phyloP scores from a whole-genome alignment of 1,139 yeast genomes.

The Arxiozyma bovina region DNA sequence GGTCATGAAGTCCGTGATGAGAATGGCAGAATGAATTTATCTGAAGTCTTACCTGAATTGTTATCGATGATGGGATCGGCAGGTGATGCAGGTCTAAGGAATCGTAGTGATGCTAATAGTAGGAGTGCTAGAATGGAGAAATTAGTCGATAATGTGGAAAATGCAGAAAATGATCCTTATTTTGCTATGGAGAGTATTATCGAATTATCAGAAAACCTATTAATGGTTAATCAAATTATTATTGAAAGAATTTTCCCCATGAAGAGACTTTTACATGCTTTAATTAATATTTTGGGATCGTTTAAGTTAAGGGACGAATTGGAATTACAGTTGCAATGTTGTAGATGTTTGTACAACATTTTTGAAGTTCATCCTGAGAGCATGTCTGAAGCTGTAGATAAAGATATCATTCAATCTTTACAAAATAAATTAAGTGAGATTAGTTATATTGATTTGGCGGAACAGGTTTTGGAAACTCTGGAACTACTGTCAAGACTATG shows the following conservation, averaged over 20 bases:
- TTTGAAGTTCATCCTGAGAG: conserved; percentile 69
- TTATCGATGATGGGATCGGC: conserved; percentile 35
- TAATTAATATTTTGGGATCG: conserved; percentile 53
- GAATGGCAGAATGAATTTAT: conserved; percentile 6
- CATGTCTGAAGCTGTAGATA: conserved; percentile 54
- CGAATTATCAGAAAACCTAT: conserved; percentile 51
- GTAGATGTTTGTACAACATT: conserved; percentile 76
- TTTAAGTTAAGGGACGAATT: conserved; percentile 54
- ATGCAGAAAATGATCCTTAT: conserved; percentile 38
- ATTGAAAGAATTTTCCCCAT: conserved; percentile 63
- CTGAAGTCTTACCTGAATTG: conserved; percentile 33
- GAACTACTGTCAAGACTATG: conserved; percentile 57
- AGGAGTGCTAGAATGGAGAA: conserved; percentile 17
- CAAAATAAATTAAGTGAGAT: conserved; percentile 65
- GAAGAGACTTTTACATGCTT: conserved; percentile 43
- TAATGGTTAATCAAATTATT: conserved; percentile 59
- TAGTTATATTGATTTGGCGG: conserved; percentile 82
- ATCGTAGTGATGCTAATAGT: conserved; percentile 5
- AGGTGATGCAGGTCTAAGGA: conserved; percentile 8
- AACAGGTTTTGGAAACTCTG: conserved; percentile 75
- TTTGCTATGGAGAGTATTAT: conserved; percentile 50
- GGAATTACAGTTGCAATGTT: conserved; percentile 74
- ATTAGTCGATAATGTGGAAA: conserved; percentile 23
- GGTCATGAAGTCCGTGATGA: conserved; percentile 16
- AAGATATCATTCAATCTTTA: conserved; percentile 59